phyloP scores from a whole-genome alignment of 345 rosid species.

The Triadica sebifera region DNA sequence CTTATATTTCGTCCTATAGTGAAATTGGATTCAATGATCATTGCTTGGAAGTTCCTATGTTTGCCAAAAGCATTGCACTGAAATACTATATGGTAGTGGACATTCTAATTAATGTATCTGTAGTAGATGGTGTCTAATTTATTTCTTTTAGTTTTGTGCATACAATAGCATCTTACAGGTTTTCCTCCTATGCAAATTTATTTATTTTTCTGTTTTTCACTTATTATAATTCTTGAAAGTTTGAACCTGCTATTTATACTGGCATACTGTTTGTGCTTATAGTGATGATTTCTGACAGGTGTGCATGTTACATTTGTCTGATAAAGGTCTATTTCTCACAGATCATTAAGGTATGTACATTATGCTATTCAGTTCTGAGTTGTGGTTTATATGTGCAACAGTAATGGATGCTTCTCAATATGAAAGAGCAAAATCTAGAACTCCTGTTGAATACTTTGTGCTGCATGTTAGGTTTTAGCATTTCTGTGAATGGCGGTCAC shows the following conservation, averaged over 20 bases:
- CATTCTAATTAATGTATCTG: not conserved
- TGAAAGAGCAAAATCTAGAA: not conserved
- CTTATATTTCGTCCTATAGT: not conserved
- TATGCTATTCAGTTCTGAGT: slow-evolving; percentile 2
- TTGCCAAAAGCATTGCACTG: not conserved
- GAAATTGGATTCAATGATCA: not conserved
- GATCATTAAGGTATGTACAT: slow-evolving; percentile 17
- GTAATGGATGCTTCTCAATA: not conserved
- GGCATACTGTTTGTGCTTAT: slow-evolving; percentile 1
- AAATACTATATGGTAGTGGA: too few relatives aligned
- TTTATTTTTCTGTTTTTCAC: not conserved
- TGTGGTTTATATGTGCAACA: not conserved
- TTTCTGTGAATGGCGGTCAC: slow-evolving; percentile 58
- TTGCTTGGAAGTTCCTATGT: not conserved
- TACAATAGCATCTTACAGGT: not conserved
- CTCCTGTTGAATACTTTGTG: slow-evolving; percentile 15
- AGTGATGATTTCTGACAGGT: slow-evolving; percentile 9
- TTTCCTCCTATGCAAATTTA: not conserved
- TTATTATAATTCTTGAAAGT: not conserved
- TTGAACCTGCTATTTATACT: not conserved
- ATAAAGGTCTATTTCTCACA: slow-evolving; percentile 11
- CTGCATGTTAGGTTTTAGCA: slow-evolving; percentile 33
- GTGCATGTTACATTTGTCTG: slow-evolving; percentile 26
- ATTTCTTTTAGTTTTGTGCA: not conserved
- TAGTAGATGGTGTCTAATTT: not conserved